Evolutionary conservation across 1,284 basidiomycete species (phyloP).

Genomic region (Singerocomus inundabilis): DNA sequence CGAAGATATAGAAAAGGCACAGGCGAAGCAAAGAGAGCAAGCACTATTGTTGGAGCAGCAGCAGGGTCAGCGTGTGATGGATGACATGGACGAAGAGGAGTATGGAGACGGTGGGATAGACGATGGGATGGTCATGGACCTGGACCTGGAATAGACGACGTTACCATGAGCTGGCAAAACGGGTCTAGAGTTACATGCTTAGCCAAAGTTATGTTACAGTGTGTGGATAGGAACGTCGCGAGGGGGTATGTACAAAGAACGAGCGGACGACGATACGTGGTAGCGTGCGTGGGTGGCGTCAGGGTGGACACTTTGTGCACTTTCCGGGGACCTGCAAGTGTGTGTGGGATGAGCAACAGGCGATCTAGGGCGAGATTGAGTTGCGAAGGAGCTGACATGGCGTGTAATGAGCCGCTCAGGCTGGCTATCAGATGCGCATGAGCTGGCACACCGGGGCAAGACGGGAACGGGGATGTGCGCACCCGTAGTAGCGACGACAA

Average conservation of each 20-base stretch:
- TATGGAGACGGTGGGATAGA: constrained; percentile 74
- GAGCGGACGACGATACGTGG: neutral
- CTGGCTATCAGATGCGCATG: constrained; percentile 34
- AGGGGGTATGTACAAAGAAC: constrained; percentile 14
- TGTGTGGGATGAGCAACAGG: no score
- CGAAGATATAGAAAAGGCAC: constrained; percentile 79
- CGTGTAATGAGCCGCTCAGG: constrained; percentile 32
- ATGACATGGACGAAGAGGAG: constrained; percentile 51
- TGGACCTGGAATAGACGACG: constrained; percentile 43
- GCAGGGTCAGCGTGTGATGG: constrained; percentile 34
- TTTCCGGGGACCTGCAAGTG: constrained; percentile 39
- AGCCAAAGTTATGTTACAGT: constrained; percentile 17
- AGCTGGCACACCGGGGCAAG: neutral
- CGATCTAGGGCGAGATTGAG: no score
- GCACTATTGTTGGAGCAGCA: constrained; percentile 43
- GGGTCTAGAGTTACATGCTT: neutral
- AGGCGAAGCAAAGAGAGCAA: constrained; percentile 70
- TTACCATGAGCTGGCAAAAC: neutral
- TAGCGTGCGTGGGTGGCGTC: neutral
- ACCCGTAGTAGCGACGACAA: constrained; percentile 62
- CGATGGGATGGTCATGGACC: constrained; percentile 61
- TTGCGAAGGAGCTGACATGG: constrained; percentile 33
- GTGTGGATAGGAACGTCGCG: constrained; percentile 1
- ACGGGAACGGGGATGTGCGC: constrained; percentile 20
- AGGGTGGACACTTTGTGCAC: constrained; percentile 40